Evolutionary conservation across 2,329 filamentous ascomycete species (phyloP), one percentile per base, ranked within the genome.

Genomic region (Paraphaeosphaeria minitans): DNA sequence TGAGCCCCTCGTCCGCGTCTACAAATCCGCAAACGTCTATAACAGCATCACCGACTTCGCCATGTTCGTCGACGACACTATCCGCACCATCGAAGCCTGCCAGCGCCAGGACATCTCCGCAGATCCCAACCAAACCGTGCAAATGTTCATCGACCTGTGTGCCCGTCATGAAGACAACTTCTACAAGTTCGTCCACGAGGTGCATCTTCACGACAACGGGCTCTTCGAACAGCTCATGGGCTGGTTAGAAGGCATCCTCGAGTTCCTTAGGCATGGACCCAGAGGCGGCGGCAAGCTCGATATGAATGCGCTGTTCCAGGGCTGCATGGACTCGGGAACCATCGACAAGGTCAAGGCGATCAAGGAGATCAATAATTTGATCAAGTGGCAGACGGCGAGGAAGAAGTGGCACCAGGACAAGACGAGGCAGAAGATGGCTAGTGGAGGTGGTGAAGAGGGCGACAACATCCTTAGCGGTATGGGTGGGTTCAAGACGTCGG

Each of bases 371-470:
- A 87, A 98, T 71, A 81, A 85, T 31, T 82, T 99, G 51, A 95
- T 99, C 67, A 84, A 89, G 49, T 99, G 95, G 95, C 95, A 99
- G 77, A 92, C 93, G 74, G 91, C 92, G 43, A 84, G 95, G 56
- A 98, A 99, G 84, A 94, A 94, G 79, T 99, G 95, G 95, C 95
- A 99, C 75, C 88, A 94, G 61, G 92, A 96, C 79, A 99, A 99
- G 83, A 99, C 95, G 9, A 83, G 93, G 55, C 95, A 98, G 80
- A 99, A 99, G 84, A 98, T 99, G 95, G 95, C 95, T 0, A 93
- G 92, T 2, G 93, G 94, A 70, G 88, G 87, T 3, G 82, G 75
- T 7, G 82, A 82, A 6, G 80, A 81, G 39, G 74, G 75, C 10
- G 81, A 79, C 53, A 77, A 69, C 35, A 61, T 72, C 27, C 61